Conservation (phyloP, 805 yeast genomes). For the Spathaspora hagerdaliae region DNA sequence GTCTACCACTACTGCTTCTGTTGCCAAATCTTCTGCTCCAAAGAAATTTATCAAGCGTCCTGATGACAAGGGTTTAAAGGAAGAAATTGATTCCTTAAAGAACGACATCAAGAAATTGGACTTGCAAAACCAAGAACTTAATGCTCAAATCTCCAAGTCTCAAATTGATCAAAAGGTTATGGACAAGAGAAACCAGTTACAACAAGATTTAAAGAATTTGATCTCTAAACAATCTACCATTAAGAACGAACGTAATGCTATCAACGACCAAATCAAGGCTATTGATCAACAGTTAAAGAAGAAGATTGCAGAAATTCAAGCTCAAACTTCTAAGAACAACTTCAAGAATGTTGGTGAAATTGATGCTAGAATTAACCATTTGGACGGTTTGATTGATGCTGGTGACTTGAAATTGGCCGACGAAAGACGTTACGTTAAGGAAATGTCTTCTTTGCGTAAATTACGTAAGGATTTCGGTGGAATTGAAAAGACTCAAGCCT, state of each 20-base stretch:
- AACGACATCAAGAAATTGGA: slow-evolving; percentile 64
- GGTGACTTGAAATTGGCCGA: slow-evolving; percentile 86
- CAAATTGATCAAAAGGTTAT: slow-evolving; percentile 27
- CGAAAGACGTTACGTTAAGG: slow-evolving; percentile 81
- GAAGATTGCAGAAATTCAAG: slow-evolving; percentile 70
- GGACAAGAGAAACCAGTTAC: slow-evolving; percentile 31
- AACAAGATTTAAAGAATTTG: slow-evolving; percentile 35
- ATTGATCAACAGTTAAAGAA: slow-evolving; percentile 70
- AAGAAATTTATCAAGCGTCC: slow-evolving; percentile 70
- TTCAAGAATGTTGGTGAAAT: slow-evolving; percentile 68
- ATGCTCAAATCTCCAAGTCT: slow-evolving; percentile 47
- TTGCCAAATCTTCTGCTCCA: slow-evolving; percentile 14
- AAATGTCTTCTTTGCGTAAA: slow-evolving; percentile 79
- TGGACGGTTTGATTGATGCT: slow-evolving; percentile 71
- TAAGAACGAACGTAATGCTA: slow-evolving; percentile 43
- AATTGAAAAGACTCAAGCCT: slow-evolving; percentile 70
- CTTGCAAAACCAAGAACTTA: slow-evolving; percentile 46
- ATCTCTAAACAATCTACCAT: slow-evolving; percentile 46
- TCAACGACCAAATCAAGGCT: slow-evolving; percentile 68
- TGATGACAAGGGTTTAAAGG: slow-evolving; percentile 62
- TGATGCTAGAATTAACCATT: slow-evolving; percentile 56
- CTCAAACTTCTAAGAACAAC: slow-evolving; percentile 63
- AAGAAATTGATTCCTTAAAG: slow-evolving; percentile 49
- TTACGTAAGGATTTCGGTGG: slow-evolving; percentile 72
- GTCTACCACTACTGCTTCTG: slow-evolving; percentile 10